A percentile compares a stretch with the other conserved stretches of the same genome.
These are phyloP conservation scores for Mrakia blollopis DNA, from an alignment of 768 basidiomycete genomes.

Conservation along the genomic window DNA sequence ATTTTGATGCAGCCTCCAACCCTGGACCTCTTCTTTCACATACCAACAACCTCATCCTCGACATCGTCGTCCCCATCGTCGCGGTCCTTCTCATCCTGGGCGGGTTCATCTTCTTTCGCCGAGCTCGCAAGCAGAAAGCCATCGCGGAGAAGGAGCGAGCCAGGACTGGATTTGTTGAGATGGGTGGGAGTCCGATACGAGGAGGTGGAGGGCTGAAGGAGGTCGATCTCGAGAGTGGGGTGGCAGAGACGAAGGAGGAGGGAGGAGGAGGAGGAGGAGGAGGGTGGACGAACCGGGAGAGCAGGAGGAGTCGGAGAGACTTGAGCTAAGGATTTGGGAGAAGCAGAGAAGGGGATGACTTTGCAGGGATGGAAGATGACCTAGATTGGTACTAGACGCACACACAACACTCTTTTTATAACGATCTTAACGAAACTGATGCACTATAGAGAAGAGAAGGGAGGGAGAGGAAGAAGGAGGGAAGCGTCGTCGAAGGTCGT, in stretches of 20 bases:
- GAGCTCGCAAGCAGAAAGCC: neutral
- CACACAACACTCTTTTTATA: too few relatives aligned
- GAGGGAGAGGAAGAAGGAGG: too few relatives aligned
- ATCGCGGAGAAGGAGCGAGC: neutral
- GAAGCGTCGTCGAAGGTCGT: too few relatives aligned
- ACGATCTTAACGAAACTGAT: too few relatives aligned
- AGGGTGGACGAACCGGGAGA: neutral
- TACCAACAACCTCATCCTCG: slow-evolving; percentile 12
- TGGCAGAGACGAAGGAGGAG: neutral
- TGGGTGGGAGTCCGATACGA: neutral
- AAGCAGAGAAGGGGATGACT: too few relatives aligned
- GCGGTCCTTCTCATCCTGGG: neutral
- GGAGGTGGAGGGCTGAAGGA: neutral
- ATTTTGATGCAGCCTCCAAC: neutral
- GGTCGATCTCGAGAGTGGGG: neutral
- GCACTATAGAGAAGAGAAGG: too few relatives aligned
- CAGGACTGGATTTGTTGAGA: neutral
- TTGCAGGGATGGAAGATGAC: too few relatives aligned
- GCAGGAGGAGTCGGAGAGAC: too few relatives aligned
- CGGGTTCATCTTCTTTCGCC: slow-evolving; percentile 1
- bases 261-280: neutral
- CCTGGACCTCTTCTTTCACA: neutral
- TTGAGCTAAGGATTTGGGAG: too few relatives aligned
- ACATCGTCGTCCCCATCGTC: slow-evolving; percentile 9
- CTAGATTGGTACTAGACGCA: too few relatives aligned